These are phyloP conservation scores for Endoconidiophora laricicola DNA, from an alignment of 2,329 filamentous ascomycete species.

Conservation along the genomic window DNA sequence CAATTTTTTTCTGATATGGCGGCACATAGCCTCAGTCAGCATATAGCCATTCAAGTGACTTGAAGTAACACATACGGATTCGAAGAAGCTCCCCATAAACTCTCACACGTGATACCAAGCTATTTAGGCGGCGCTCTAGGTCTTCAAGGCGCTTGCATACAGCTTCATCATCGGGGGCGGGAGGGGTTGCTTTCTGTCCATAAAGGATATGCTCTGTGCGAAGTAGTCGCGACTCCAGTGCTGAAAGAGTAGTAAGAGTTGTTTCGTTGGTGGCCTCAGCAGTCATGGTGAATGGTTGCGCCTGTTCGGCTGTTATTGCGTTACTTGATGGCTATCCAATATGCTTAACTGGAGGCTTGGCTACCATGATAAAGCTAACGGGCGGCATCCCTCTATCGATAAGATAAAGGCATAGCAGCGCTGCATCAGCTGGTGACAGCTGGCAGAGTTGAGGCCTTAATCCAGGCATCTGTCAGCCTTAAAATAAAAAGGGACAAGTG, in stretches of 20 bases:
- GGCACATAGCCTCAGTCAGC: not conserved
- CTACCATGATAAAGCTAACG: too few species aligned
- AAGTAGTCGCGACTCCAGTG: conserved; percentile 41
- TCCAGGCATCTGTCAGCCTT: too few species aligned
- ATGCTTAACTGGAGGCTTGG: too few species aligned
- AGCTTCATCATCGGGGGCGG: conserved; percentile 21
- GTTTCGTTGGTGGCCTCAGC: conserved; percentile 30
- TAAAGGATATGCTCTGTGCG: conserved; percentile 43
- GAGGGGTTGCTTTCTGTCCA: conserved; percentile 22
- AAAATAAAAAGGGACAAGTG: too few species aligned
- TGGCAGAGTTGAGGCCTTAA: too few species aligned
- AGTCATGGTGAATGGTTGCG: conserved; percentile 16
- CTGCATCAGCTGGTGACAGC: too few species aligned
- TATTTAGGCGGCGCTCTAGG: conserved; percentile 36
- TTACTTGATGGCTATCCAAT: too few species aligned
- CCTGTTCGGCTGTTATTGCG: too few species aligned
- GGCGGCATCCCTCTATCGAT: too few species aligned
- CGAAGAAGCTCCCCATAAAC: conserved; percentile 43
- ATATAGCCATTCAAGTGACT: not conserved
- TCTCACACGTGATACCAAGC: conserved; percentile 32
- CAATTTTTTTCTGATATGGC: conserved; percentile 30
- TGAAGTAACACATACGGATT: conserved; percentile 31
- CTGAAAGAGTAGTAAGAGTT: conserved; percentile 35
- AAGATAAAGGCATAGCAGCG: too few species aligned
- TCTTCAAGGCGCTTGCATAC: conserved; percentile 29